Percentiles rank a stretch among this genome's conserved stretches.
Conservation (phyloP, 345 rosid genomes). For the Combretum micranthum region DNA sequence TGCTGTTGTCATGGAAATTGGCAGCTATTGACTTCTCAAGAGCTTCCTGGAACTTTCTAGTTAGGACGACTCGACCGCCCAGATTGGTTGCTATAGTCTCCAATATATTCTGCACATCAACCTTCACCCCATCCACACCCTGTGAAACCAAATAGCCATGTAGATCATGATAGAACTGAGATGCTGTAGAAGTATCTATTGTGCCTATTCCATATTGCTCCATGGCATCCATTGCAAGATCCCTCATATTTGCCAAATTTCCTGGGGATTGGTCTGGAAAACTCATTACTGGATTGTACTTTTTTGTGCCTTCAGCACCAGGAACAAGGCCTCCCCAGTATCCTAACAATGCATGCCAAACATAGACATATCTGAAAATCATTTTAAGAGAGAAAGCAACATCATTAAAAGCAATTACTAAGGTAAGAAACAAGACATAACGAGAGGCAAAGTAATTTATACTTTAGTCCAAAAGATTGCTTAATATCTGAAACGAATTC, state of each 20-base stretch:
- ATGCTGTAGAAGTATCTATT: slow-evolving; percentile 35
- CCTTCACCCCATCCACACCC: slow-evolving; percentile 50
- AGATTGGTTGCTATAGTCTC: slow-evolving; percentile 36
- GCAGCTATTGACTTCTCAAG: slow-evolving; percentile 41
- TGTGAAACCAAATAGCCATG: slow-evolving; percentile 44
- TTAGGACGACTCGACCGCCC: slow-evolving; percentile 41
- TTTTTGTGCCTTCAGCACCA: slow-evolving; percentile 24
- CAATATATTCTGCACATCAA: slow-evolving; percentile 50
- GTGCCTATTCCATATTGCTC: slow-evolving; percentile 45
- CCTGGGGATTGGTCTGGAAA: slow-evolving; percentile 38
- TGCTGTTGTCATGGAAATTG: slow-evolving; percentile 45
- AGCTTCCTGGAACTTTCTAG: slow-evolving; percentile 40
- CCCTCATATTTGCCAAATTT: slow-evolving; percentile 38
- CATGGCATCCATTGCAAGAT: slow-evolving; percentile 37
- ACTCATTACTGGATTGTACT: slow-evolving; percentile 31
- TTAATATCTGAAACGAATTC: slow-evolving; percentile 43
- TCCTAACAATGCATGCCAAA: slow-evolving; percentile 53
- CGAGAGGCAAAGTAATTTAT: slow-evolving; percentile 5
- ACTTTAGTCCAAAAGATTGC: slow-evolving; percentile 39
- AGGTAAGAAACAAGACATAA: background rate
- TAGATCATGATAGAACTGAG: slow-evolving; percentile 45
- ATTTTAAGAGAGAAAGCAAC: slow-evolving; percentile 2
- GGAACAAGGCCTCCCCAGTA: slow-evolving; percentile 66
- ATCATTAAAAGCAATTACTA: slow-evolving; percentile 1
- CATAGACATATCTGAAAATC: slow-evolving; percentile 40